Evolutionary conservation across 352 stramenopile genomes (phyloP).

Genomic region (Peronospora destructor): DNA sequence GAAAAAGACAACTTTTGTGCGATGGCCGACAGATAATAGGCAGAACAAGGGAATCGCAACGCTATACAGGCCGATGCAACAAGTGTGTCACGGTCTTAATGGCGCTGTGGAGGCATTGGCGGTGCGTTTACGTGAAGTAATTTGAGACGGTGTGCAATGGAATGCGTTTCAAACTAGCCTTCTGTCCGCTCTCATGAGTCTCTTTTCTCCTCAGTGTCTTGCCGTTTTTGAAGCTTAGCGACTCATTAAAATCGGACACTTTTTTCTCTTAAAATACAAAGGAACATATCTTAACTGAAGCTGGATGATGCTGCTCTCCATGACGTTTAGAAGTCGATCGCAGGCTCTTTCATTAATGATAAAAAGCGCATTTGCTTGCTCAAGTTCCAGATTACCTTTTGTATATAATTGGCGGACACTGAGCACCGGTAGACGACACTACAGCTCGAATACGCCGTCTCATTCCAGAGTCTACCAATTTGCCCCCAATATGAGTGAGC

Average conservation of each 20-base stretch:
- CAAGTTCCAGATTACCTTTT: conserved; percentile 3
- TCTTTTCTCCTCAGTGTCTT: background rate
- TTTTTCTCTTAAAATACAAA: no score
- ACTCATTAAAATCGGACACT: no score
- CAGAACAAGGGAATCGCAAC: conserved; percentile 18
- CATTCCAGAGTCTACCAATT: background rate
- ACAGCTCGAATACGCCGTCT: conserved; percentile 9
- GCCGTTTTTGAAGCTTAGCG: no score
- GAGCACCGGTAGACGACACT: conserved; percentile 8
- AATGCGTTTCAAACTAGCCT: conserved; percentile 27
- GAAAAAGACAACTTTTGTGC: conserved; percentile 31
- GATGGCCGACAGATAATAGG: conserved; percentile 27
- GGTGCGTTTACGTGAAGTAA: conserved; percentile 24
- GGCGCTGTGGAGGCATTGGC: conserved; percentile 15
- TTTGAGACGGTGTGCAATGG: conserved; percentile 28
- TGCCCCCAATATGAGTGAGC: conserved; percentile 34
- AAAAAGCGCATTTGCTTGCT: conserved; percentile 2
- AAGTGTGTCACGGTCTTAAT: conserved; percentile 1
- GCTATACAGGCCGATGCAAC: background rate
- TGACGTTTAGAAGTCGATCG: conserved; percentile 8
- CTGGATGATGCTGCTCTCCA: conserved; percentile 10
- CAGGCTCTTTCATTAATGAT: background rate
- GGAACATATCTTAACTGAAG: background rate
- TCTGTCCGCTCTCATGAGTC: conserved; percentile 9
- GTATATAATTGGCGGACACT: background rate